A percentile compares a stretch with the other conserved stretches of the same genome.
Conservation (phyloP, 345 rosid genomes). For the Moricandia arvensis region DNA sequence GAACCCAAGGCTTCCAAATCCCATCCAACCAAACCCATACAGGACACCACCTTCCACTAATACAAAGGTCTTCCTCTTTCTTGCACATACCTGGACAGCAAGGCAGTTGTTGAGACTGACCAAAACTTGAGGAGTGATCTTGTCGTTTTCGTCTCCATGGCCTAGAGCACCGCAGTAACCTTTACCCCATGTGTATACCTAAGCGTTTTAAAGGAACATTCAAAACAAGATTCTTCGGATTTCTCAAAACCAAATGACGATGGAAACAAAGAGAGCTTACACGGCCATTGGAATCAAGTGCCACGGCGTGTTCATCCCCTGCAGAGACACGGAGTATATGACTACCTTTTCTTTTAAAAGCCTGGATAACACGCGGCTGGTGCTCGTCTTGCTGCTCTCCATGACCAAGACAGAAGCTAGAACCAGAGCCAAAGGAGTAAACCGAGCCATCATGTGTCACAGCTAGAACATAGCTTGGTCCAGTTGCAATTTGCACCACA, state of each 20-base stretch:
- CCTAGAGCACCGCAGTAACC: slow-evolving; percentile 98
- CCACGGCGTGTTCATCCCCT: slow-evolving; percentile 95
- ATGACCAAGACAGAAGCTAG: slow-evolving; percentile 92
- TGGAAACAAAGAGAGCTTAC: slow-evolving; percentile 45
- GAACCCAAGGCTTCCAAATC: slow-evolving; percentile 90
- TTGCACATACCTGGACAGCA: slow-evolving; percentile 93
- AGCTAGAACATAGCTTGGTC: slow-evolving; percentile 81
- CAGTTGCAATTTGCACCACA: slow-evolving; percentile 82
- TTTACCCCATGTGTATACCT: slow-evolving; percentile 98
- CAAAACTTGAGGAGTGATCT: slow-evolving; percentile 71
- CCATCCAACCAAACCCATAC: slow-evolving; percentile 91
- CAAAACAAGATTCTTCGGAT: not conserved
- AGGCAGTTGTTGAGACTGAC: slow-evolving; percentile 59
- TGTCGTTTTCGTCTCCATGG: slow-evolving; percentile 93
- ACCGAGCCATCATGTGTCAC: slow-evolving; percentile 61
- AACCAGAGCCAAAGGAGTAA: slow-evolving; percentile 92
- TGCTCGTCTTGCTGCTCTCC: slow-evolving; percentile 91
- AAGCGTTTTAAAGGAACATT: slow-evolving; percentile 21
- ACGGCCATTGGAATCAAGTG: slow-evolving; percentile 90
- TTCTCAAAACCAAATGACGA: slow-evolving; percentile 2
- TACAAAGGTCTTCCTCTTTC: slow-evolving; percentile 91
- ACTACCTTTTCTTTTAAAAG: slow-evolving; percentile 64
- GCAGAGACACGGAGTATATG: slow-evolving; percentile 90
- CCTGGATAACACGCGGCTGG: slow-evolving; percentile 74
- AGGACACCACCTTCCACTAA: slow-evolving; percentile 68